Conservation (phyloP, 2,329 filamentous ascomycete species). For the Penicillium sp. region DNA sequence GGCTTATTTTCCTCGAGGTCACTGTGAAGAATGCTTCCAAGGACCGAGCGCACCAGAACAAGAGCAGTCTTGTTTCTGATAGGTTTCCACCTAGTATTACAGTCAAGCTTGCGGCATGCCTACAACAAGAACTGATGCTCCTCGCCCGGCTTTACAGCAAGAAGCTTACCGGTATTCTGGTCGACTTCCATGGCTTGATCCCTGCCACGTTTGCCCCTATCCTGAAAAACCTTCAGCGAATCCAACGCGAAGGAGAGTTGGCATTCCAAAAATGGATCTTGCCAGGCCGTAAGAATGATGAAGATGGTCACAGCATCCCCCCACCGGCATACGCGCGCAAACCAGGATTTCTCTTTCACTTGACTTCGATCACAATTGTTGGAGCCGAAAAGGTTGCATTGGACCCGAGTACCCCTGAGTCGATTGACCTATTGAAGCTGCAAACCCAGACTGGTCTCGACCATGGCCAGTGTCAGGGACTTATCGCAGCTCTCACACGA, state of each 20-base stretch:
- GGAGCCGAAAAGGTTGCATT: neutral
- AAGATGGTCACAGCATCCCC: neutral
- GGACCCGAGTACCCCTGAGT: neutral
- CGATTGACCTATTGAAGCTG: slow-evolving; percentile 3
- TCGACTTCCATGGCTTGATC: slow-evolving; percentile 9
- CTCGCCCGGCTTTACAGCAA: slow-evolving; percentile 3
- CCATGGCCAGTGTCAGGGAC: slow-evolving; percentile 8
- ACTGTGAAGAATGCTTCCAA: slow-evolving; percentile 5
- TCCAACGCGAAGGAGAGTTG: slow-evolving; percentile 3
- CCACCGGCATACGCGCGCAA: slow-evolving; percentile 6
- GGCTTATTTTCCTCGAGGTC: slow-evolving; percentile 7
- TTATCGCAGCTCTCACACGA: slow-evolving; percentile 13
- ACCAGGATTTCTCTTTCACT: slow-evolving; percentile 4
- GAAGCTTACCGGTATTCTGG: slow-evolving; percentile 1
- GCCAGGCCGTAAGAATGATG: neutral
- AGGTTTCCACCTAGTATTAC: slow-evolving; percentile 2
- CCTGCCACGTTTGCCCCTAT: slow-evolving; percentile 10
- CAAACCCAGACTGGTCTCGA: slow-evolving; percentile 8
- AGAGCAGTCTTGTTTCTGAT: slow-evolving; percentile 8
- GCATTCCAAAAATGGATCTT: slow-evolving; percentile 8
- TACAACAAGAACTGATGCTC: slow-evolving; percentile 1
- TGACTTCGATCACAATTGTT: neutral
- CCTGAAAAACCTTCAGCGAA: slow-evolving; percentile 6
- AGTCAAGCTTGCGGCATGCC: slow-evolving; percentile 7
- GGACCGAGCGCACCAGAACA: neutral